Evolutionary conservation across 345 rosid genomes (phyloP), one percentile per base, ranked within the genome.

Genomic region (Eutrema yunnanense): DNA sequence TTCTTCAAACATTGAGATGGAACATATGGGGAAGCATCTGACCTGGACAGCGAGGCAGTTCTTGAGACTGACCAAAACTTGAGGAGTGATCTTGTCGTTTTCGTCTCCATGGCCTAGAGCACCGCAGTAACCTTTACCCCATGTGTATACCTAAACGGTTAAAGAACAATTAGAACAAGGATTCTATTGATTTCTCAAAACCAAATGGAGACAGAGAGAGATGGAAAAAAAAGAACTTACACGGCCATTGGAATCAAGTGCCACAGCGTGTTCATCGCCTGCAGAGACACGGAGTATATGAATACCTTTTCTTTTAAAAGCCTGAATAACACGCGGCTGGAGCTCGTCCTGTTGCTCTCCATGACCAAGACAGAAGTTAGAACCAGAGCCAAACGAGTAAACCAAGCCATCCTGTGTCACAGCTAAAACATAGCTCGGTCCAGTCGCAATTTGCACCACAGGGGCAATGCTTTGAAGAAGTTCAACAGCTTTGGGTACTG

Each of bases 91-190:
- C 86, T 94, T 94, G 75, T 91, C 96, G 10, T 80, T 91, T 83
- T 94, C 97, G 66, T 94, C 96, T 50, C 98, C 98, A 80, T 91
- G 97, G 77, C 98, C 98, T 48, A 94, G 78, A 52, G 95, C 98
- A 81, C 98, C 97, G 67, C 96, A 94, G 66, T 94, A 94, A 70
- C 97, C 98, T 81, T 94, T 94, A 57, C 98, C 98, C 97, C 98
- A 94, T 19, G 97, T 88, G 76, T 91, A 91, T 9, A 88, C 95
- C 98, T 94, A 74, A 72, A 71, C 65, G 2, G 61, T 66, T 16
- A 71, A 61, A 36, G 27, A 71, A 29, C 51, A 76, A 67, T 50
- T 55, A 13, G 6, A 79, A 47, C 8, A 56, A n/a, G 4, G 53
- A 47, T 41, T 26, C 67, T 33, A 44, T 16, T 51, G 33, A 7